Evolutionary conservation across 768 basidiomycete species (phyloP), one percentile per base, ranked within the genome.

Genomic region (Agaricus sinodeliciosus): DNA sequence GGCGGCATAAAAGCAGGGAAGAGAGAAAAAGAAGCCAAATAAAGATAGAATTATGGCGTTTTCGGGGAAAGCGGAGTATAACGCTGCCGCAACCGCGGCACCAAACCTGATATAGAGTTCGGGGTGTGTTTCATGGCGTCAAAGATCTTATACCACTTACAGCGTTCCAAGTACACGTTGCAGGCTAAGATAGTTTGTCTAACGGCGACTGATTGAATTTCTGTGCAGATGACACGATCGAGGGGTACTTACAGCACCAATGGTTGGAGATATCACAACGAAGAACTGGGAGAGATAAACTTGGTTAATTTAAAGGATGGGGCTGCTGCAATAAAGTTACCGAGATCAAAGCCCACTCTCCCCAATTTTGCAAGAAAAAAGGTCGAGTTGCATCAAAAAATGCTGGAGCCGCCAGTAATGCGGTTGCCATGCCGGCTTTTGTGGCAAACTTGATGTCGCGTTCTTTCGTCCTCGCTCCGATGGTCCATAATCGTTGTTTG

Each of bases 291-390:
- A 28, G 22, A 34, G 19, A 25, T 44, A 22, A 39, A 28, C 11
- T 13, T 9, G 12, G 26, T 51, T 13, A 36, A 27, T 52, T 40
- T 1, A 27, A 15, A 25, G 18, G 19, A 11, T 18, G 13, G 9
- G 7, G 22, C 9, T 16, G 2, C 28, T 39, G 36, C 34, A 51
- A 50, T 28, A 51, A 25, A 71, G 79, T 62, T 56, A 90, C 92
- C 42, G 94, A 94, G 49, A 98, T 90, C 62, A 99, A 70, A 1
- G 93, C 93, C 95, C 95, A 99, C 69, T 97, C 93, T 34, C 94
- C 94, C 60, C 84, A 80, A 60, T 87, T 93, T 43, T 84, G 78
- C 40, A 90, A 72, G 62, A 96, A 97, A 3, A 81, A 67, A 4
- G 84, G 85, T 22, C 94, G 74, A 0, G 89, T 94, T 15, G 67